Conservation (phyloP, 2,329 filamentous ascomycete genomes). For the Arthroderma sp. region DNA sequence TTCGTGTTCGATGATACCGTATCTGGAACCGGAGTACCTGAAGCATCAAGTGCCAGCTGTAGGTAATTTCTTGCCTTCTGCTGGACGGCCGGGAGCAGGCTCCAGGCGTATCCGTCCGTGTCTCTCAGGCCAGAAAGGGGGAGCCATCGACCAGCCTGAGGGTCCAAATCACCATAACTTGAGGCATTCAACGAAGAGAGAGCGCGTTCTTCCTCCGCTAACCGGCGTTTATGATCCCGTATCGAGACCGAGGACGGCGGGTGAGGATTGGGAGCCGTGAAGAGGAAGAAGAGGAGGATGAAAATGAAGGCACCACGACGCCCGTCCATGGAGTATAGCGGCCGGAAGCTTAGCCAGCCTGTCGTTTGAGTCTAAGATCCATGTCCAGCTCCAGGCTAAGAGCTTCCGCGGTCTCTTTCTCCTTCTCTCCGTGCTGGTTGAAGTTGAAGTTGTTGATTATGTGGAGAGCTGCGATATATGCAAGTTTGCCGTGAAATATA, state of each 20-base stretch:
- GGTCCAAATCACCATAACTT: conserved; percentile 42
- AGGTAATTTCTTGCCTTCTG: conserved; percentile 50
- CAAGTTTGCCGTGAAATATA: not conserved
- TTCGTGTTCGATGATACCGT: conserved; percentile 21
- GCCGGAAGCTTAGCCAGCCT: conserved; percentile 13
- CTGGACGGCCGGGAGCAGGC: conserved; percentile 55
- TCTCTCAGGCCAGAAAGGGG: conserved; percentile 68
- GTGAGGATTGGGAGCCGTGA: conserved; percentile 39
- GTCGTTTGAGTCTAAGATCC: conserved; percentile 7
- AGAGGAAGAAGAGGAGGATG: conserved; percentile 42
- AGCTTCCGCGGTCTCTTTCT: not conserved
- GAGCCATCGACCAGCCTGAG: conserved; percentile 39
- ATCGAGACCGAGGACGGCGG: conserved; percentile 30
- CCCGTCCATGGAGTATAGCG: conserved; percentile 33
- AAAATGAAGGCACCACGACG: conserved; percentile 40
- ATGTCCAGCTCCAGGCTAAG: conserved; percentile 11
- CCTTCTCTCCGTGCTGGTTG: not conserved
- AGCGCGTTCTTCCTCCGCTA: conserved; percentile 41
- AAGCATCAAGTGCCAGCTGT: conserved; percentile 22
- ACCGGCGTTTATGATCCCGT: conserved; percentile 35
- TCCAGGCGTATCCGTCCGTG: conserved; percentile 67
- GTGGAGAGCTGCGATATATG: not conserved
- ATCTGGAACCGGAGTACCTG: conserved; percentile 13
- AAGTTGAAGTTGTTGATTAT: not conserved
- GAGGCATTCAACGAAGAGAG: conserved; percentile 41